A percentile compares a stretch with the other conserved stretches of the same genome.
These are phyloP conservation scores for Kluyveromyces lactis DNA, from an alignment of 805 yeast genomes.

Conservation along the genomic window DNA sequence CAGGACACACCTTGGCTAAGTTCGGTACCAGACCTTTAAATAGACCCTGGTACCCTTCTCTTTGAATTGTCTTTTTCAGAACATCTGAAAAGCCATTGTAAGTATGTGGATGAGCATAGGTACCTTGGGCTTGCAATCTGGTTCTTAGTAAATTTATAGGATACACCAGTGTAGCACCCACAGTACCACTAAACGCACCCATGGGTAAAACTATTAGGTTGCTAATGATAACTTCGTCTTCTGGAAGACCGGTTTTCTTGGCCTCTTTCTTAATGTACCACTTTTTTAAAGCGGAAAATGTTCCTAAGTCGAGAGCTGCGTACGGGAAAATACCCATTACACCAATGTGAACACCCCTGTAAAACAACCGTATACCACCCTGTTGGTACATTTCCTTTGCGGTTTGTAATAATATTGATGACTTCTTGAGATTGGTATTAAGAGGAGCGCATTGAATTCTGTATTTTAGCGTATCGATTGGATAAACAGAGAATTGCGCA, in stretches of 20 bases:
- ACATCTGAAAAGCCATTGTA: constrained; percentile 79
- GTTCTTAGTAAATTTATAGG: constrained; percentile 90
- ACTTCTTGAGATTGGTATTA: constrained; percentile 53
- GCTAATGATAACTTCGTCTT: constrained; percentile 65
- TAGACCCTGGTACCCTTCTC: constrained; percentile 87
- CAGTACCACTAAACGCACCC: constrained; percentile 93
- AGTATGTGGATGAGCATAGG: constrained; percentile 85
- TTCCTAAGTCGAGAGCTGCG: constrained; percentile 93
- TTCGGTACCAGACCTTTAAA: constrained; percentile 93
- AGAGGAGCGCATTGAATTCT: constrained; percentile 88
- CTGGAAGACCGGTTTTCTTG: constrained; percentile 37
- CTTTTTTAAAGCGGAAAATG: constrained; percentile 77
- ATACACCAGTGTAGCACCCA: constrained; percentile 92
- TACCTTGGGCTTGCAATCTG: constrained; percentile 95
- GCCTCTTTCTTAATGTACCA: constrained; percentile 66
- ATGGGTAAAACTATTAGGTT: constrained; percentile 74
- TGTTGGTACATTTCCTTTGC: constrained; percentile 68
- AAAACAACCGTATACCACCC: constrained; percentile 74
- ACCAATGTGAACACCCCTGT: constrained; percentile 87
- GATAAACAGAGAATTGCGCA: constrained; percentile 88
- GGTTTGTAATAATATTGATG: constrained; percentile 51
- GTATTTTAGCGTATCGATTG: constrained; percentile 89
- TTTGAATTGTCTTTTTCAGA: constrained; percentile 55
- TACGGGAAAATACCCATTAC: constrained; percentile 94
- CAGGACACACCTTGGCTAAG: constrained; percentile 96